Conservation (phyloP, 2,329 filamentous ascomycete genomes). For the Verticillium klebahnii region DNA sequence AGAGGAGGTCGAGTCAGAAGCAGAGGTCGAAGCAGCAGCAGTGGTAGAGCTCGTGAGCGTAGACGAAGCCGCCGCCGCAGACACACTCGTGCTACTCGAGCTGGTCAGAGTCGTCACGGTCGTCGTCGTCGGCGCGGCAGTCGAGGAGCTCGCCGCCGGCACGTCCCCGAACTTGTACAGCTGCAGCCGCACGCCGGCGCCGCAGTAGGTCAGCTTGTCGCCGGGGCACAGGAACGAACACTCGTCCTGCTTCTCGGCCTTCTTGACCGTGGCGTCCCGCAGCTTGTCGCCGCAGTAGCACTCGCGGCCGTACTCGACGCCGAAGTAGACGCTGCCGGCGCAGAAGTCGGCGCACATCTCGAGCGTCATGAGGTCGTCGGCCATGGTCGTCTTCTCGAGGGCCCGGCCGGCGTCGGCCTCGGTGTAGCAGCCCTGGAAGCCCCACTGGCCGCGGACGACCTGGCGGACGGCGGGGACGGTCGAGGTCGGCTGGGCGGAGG, state of each 20-base stretch:
- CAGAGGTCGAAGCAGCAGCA: not conserved
- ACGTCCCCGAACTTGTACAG: constrained; percentile 3
- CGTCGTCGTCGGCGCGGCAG: not conserved
- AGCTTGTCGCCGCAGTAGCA: constrained; percentile 13
- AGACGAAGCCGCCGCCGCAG: not conserved
- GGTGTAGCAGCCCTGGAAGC: constrained; percentile 29
- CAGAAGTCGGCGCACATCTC: constrained; percentile 27
- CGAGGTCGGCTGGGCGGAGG: constrained; percentile 4
- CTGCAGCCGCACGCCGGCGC: constrained; percentile 7
- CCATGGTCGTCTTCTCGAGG: constrained; percentile 18
- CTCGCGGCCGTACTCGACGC: constrained; percentile 26
- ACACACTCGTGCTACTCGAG: not conserved
- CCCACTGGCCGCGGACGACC: constrained; percentile 17
- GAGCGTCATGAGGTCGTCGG: constrained; percentile 27
- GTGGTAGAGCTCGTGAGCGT: not conserved
- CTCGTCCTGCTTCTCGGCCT: constrained; percentile 7
- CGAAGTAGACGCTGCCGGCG: constrained; percentile 22
- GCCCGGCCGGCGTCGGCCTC: constrained; percentile 24
- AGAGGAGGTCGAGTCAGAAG: not conserved
- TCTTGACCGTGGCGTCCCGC: constrained; percentile 1
- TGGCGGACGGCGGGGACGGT: constrained; percentile 19
- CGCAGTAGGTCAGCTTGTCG: constrained; percentile 2
- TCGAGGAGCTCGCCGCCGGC: not conserved
- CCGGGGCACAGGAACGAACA: constrained; percentile 7
- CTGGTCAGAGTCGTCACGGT: not conserved